Evolutionary conservation across 202 grass and related monocot genomes (phyloP).

Genomic region (Setaria viridis): DNA sequence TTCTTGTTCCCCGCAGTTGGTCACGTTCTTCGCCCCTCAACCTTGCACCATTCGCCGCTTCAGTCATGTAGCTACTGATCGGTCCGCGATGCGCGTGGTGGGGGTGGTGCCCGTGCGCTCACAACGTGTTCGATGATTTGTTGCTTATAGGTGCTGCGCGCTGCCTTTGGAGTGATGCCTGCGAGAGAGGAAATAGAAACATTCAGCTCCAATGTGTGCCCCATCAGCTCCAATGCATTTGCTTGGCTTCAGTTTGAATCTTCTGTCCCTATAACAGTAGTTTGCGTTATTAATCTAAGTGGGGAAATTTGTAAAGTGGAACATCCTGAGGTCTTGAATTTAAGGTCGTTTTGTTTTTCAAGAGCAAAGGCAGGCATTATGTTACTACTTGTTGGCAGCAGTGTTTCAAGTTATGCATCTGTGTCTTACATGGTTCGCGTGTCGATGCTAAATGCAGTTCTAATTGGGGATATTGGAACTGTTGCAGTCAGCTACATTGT

Average conservation of each 20-base stretch:
- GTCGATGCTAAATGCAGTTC: no score
- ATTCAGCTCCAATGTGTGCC: neutral
- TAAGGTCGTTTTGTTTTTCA: neutral
- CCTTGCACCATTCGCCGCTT: neutral
- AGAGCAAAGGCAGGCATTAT: no score
- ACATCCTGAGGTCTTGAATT: neutral
- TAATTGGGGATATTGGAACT: neutral
- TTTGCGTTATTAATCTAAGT: neutral
- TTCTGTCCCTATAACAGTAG: neutral
- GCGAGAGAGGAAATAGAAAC: neutral
- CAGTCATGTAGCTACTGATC: neutral
- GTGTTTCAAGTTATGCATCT: no score
- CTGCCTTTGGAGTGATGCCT: neutral
- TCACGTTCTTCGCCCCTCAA: neutral
- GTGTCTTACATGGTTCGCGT: no score
- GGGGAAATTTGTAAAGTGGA: neutral
- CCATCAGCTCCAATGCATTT: neutral
- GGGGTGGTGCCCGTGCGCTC: neutral
- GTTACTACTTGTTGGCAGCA: no score
- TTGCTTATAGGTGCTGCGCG: neutral
- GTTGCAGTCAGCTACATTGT: neutral
- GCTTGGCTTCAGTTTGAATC: neutral
- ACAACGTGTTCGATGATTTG: conserved; percentile 32
- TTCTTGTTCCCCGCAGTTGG: neutral
- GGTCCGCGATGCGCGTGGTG: neutral